Evolutionary conservation across 2,329 filamentous ascomycete species (phyloP), one percentile per base, ranked within the genome.

Genomic region (Claviceps sorghi): DNA sequence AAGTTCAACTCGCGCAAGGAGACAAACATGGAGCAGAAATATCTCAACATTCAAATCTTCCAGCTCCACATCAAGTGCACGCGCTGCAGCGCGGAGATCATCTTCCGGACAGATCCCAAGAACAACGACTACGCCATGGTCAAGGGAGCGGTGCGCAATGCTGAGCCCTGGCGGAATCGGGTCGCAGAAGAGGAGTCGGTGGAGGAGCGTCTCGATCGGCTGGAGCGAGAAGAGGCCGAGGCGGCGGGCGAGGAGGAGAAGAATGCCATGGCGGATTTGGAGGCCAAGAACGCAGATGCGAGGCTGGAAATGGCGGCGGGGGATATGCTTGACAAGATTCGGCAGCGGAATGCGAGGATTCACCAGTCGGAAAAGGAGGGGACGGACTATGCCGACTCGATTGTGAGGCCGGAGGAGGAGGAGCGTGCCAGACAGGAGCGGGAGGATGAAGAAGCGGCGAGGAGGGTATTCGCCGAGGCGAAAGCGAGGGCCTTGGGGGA

Each of bases 1-100:
- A 97, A 96, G 63, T 97, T 97, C 77, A 97, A 97, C 69, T 85
- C 88, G 2, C 79, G 88, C 38, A 98, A 98, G 64, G 89, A 96
- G 64, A 95, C 86, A 0, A 88, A 88, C 0, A 82, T 80, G 0
- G 86, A 93, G 21, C 86, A 96, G 61, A 86, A 84, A 59, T 98
- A 98, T 71, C 80, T 95, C 47, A 79, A 79, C 49, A 94, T 97
- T 56, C 80, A 88, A 55, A 89, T 95, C 57, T 93, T 84, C 70
- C 80, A 85, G 32, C 96, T 97, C 73, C 62, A 65, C 56, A 94
- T 91, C 61, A 79, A 88, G 8, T 96, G 91, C 69, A 95, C 90
- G 36, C 73, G 88, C 48, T 96, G 91, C 69, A 83, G 77, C 44
- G 82, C 79, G 44, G 88, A 95, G 64, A 95, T 97, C 59, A 89